Percentiles rank a stretch among this genome's conserved stretches.
These are phyloP conservation scores for Fusarium sp. DNA, from an alignment of 2,329 filamentous ascomycete genomes.

Conservation along the genomic window DNA sequence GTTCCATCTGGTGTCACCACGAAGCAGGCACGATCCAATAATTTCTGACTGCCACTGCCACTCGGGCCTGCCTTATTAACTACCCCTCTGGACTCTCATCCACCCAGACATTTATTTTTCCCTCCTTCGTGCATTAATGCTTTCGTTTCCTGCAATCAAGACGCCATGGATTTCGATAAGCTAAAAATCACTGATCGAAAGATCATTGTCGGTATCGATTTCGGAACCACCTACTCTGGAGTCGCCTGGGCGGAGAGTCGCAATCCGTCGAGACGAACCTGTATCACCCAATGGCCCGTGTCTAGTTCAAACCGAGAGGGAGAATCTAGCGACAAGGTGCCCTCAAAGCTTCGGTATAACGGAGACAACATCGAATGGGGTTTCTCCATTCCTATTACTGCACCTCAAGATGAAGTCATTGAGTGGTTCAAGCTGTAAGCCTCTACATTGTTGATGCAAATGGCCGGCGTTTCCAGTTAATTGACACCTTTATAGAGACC, in stretches of 20 bases:
- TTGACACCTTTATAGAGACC: constrained; percentile 47
- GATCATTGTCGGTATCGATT: constrained; percentile 64
- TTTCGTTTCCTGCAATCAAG: neutral
- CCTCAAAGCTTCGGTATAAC: constrained; percentile 59
- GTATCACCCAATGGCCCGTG: constrained; percentile 59
- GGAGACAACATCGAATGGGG: constrained; percentile 59
- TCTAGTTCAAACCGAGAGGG: constrained; percentile 52
- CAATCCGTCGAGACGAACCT: constrained; percentile 52
- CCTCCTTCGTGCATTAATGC: no score
- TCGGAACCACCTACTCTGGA: constrained; percentile 66
- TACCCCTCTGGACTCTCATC: neutral
- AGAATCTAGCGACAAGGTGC: constrained; percentile 60
- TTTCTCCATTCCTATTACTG: constrained; percentile 57
- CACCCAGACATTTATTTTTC: neutral
- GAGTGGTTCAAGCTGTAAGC: constrained; percentile 64
- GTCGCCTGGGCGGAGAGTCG: constrained; percentile 62
- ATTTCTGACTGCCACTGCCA: neutral
- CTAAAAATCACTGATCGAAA: constrained; percentile 53
- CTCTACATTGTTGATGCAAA: neutral
- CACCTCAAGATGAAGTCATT: constrained; percentile 54
- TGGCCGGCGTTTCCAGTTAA: neutral
- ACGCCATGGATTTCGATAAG: constrained; percentile 54
- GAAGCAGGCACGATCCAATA: neutral
- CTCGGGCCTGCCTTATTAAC: neutral
- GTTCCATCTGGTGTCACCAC: constrained; percentile 1